Evolutionary conservation across 306 rosid genomes (phyloP).

Genomic region (Leucaena leucocephala): DNA sequence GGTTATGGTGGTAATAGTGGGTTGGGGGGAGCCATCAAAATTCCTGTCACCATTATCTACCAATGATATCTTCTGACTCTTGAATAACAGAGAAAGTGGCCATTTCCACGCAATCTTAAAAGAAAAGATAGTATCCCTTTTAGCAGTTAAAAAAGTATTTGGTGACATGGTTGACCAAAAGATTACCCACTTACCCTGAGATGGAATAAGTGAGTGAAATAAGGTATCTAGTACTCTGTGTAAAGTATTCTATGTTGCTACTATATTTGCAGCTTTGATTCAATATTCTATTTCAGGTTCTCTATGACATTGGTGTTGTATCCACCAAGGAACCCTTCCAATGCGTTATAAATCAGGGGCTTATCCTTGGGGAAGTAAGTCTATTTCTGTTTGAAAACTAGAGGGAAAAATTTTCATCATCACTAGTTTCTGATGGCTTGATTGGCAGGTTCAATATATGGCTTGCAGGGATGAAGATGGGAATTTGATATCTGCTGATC

Average conservation of each 20-base stretch:
- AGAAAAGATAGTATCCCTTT: conserved; percentile 19
- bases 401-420: background rate
- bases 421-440: conserved; percentile 47
- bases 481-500: conserved; percentile 72
- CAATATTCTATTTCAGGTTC: conserved; percentile 71
- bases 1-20: background rate
- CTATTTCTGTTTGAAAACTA: conserved; percentile 28
- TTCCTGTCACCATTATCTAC: conserved; percentile 24
- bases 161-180: conserved; percentile 28
- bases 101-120: conserved; percentile 15
- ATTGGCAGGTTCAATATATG: conserved; percentile 86
- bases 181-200: conserved; percentile 19
- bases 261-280: conserved; percentile 32
- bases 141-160: conserved; percentile 27
- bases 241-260: conserved; percentile 18
- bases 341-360: conserved; percentile 98
- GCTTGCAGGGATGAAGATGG: conserved; percentile 75
- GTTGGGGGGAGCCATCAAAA: background rate
- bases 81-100: conserved; percentile 22
- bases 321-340: conserved; percentile 96
- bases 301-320: conserved; percentile 85
- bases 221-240: conserved; percentile 20
- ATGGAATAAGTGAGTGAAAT: conserved; percentile 20
- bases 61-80: conserved; percentile 30
- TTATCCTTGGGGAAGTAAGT: conserved; percentile 94